These are phyloP conservation scores for Candida vaughaniae DNA, from an alignment of 805 yeast genomes.

Conservation along the genomic window DNA sequence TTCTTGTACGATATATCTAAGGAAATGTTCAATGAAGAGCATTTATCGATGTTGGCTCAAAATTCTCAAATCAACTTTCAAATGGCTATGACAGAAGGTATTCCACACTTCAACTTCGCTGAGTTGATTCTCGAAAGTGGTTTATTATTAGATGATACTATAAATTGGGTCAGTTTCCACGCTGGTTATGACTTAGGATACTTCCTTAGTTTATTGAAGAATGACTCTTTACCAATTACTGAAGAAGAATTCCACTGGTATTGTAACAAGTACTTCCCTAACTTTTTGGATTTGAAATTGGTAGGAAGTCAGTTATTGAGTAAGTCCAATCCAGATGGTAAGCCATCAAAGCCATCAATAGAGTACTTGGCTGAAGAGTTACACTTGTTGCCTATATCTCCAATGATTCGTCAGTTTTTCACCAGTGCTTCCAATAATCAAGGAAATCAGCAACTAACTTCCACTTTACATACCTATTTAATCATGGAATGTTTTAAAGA, in stretches of 20 bases:
- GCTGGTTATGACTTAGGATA: slow-evolving; percentile 95
- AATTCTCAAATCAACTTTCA: slow-evolving; percentile 79
- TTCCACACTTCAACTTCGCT: slow-evolving; percentile 76
- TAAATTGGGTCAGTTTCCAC: slow-evolving; percentile 91
- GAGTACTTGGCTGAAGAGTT: slow-evolving; percentile 71
- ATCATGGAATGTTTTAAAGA: slow-evolving; percentile 67
- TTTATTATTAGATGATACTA: slow-evolving; percentile 63
- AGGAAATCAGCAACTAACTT: slow-evolving; percentile 38
- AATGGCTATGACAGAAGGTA: slow-evolving; percentile 72
- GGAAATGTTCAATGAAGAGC: slow-evolving; percentile 88
- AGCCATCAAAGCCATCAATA: slow-evolving; percentile 43
- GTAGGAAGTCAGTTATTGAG: slow-evolving; percentile 38
- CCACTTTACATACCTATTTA: slow-evolving; percentile 61
- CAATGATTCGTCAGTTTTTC: slow-evolving; percentile 42
- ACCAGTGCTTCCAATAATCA: slow-evolving; percentile 23
- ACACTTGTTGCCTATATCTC: slow-evolving; percentile 58
- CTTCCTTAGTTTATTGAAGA: slow-evolving; percentile 71
- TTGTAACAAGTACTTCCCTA: slow-evolving; percentile 73
- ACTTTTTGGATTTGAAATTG: slow-evolving; percentile 75
- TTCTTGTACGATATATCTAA: slow-evolving; percentile 72
- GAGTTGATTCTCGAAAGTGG: slow-evolving; percentile 86
- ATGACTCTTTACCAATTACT: slow-evolving; percentile 74
- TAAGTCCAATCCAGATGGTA: slow-evolving; percentile 13
- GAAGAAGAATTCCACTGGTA: slow-evolving; percentile 76
- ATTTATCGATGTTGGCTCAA: slow-evolving; percentile 72